A percentile compares a stretch with the other conserved stretches of the same genome.
Evolutionary conservation across 495 filamentous ascomycete species (phyloP).

Genomic region (Neurospora sp.): DNA sequence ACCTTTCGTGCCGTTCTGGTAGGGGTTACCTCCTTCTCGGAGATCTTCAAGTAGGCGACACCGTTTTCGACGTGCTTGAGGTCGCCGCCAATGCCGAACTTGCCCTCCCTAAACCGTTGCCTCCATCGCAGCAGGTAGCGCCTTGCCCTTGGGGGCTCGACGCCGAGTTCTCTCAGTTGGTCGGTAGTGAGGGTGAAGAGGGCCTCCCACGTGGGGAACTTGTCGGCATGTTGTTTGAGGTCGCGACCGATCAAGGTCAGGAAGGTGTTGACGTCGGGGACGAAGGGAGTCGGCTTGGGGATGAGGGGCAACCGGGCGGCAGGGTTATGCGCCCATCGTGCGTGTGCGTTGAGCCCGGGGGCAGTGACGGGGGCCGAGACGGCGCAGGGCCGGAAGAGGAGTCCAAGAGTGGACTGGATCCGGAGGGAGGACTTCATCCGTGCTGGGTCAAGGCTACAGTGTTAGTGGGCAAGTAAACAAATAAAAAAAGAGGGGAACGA

Average conservation of each 20-base stretch:
- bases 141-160: conserved; percentile 74
- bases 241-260: conserved; percentile 85
- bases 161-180: conserved; percentile 70
- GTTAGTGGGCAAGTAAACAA: background rate
- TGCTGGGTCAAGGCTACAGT: conserved; percentile 6
- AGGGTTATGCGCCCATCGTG: conserved; percentile 18
- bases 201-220: conserved; percentile 81
- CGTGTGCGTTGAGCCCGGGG: conserved; percentile 18
- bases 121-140: conserved; percentile 80
- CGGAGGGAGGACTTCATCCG: conserved; percentile 20
- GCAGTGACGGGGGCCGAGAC: conserved; percentile 3
- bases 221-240: conserved; percentile 64
- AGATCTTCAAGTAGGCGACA: conserved; percentile 54
- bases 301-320: conserved; percentile 36
- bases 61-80: conserved; percentile 62
- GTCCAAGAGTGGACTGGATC: conserved; percentile 20
- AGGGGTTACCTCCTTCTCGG: conserved; percentile 42
- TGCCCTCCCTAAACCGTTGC: conserved; percentile 66
- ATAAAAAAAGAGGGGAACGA: background rate
- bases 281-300: conserved; percentile 67
- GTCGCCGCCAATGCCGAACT: conserved; percentile 72
- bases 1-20: conserved; percentile 29
- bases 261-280: conserved; percentile 81
- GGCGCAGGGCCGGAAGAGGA: conserved; percentile 20
- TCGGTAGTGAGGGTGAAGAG: conserved; percentile 69